phyloP scores from a whole-genome alignment of 1,139 yeast species.

The Zygosaccharomyces pseudobailii region DNA sequence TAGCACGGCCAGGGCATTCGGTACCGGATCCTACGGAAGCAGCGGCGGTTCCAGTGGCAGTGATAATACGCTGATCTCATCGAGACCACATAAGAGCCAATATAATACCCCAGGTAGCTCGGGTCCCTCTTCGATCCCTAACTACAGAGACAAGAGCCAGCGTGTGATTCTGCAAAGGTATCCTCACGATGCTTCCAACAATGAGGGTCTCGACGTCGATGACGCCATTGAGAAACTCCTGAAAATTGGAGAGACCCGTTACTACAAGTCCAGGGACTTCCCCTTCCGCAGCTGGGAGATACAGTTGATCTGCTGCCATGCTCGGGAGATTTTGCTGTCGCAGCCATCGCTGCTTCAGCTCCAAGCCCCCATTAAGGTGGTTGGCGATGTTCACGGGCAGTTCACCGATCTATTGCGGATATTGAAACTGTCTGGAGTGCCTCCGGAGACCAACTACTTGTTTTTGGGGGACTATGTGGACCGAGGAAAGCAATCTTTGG shows the following conservation, averaged over 20 bases:
- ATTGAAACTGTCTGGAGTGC: conserved; percentile 72
- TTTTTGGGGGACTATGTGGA: conserved; percentile 86
- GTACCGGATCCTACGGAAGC: conserved; percentile 10
- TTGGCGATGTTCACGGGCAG: conserved; percentile 87
- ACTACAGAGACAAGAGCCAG: conserved; percentile 12
- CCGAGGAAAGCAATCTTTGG: conserved; percentile 78
- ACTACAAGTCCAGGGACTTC: conserved; percentile 30
- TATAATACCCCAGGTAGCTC: conserved; percentile 5
- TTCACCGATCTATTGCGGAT: conserved; percentile 70
- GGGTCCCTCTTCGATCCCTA: conserved; percentile 17
- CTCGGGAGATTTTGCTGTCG: conserved; percentile 62
- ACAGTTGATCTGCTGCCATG: conserved; percentile 58
- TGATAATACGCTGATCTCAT: conserved; percentile 9
- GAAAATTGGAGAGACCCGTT: conserved; percentile 28
- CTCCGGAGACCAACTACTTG: conserved; percentile 72
- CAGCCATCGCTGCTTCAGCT: conserved; percentile 75
- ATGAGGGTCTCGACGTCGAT: conserved; percentile 31
- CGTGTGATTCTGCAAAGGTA: conserved; percentile 27
- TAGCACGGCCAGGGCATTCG: conserved; percentile 16
- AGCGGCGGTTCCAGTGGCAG: conserved; percentile 12
- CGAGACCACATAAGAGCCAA: conserved; percentile 7
- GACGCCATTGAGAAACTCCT: conserved; percentile 31
- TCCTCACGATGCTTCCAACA: conserved; percentile 27
- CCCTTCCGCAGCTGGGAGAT: conserved; percentile 49
- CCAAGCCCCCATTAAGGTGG: conserved; percentile 81